Percentiles rank a stretch among this genome's conserved stretches.
These are phyloP conservation scores for Macrolepiota fuliginosa DNA, from an alignment of 768 basidiomycete species.

Conservation along the genomic window DNA sequence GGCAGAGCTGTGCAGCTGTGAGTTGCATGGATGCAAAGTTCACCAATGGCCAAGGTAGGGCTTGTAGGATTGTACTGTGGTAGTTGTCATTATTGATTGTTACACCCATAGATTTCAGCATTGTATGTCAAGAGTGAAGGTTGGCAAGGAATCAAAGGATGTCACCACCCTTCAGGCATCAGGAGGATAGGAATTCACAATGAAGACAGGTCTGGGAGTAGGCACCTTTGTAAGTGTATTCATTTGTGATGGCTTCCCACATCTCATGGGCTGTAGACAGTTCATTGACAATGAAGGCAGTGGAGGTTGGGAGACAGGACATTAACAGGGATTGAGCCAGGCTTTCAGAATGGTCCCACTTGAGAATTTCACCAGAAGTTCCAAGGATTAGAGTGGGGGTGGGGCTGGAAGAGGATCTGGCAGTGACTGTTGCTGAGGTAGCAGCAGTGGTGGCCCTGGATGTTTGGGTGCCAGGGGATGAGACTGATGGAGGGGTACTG, in stretches of 20 bases:
- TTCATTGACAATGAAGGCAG: too few relatives aligned
- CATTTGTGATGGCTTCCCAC: too few relatives aligned
- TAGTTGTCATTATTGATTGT: conserved; percentile 22
- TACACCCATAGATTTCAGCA: conserved; percentile 23
- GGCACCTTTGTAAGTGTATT: too few relatives aligned
- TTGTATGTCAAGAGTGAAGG: conserved; percentile 20
- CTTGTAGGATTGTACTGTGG: conserved; percentile 24
- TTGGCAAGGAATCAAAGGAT: conserved; percentile 19
- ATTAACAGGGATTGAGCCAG: too few relatives aligned
- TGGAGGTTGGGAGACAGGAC: too few relatives aligned
- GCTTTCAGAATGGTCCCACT: not conserved
- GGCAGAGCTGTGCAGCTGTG: too few relatives aligned
- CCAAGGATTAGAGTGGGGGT: not conserved
- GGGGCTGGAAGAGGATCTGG: not conserved
- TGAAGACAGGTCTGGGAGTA: too few relatives aligned
- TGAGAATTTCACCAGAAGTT: not conserved
- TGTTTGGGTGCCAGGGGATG: too few relatives aligned
- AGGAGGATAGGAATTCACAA: too few relatives aligned
- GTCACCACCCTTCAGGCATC: too few relatives aligned
- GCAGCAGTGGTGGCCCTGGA: not conserved
- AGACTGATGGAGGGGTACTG: too few relatives aligned
- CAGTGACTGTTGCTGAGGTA: not conserved
- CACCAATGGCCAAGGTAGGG: conserved; percentile 22
- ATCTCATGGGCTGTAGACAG: too few relatives aligned
- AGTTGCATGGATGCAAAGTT: conserved; percentile 23